Evolutionary conservation across 2,329 filamentous ascomycete species (phyloP).

Genomic region (Exophiala phaeomuriformis): DNA sequence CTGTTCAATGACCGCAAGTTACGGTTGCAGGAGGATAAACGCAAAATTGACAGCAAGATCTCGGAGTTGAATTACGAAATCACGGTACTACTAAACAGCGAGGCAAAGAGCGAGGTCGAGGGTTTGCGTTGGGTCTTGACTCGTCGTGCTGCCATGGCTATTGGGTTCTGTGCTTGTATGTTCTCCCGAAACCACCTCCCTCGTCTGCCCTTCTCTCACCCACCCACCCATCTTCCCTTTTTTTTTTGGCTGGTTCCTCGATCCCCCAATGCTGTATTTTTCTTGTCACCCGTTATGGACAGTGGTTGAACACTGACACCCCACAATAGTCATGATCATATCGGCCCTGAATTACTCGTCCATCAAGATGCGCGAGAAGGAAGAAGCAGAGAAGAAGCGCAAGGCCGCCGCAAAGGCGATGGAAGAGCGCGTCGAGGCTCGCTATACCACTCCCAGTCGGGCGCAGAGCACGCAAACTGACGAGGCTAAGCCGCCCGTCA

Average conservation of each 20-base stretch:
- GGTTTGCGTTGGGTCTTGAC: conserved; percentile 78
- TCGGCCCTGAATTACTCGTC: conserved; percentile 41
- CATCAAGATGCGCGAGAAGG: conserved; percentile 33
- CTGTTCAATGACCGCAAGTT: conserved; percentile 96
- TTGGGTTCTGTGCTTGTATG: conserved; percentile 47
- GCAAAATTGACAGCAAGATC: conserved; percentile 75
- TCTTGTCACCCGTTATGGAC: neutral
- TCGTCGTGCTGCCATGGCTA: conserved; percentile 54
- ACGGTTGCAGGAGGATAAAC: conserved; percentile 80
- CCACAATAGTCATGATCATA: conserved; percentile 40
- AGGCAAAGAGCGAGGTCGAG: conserved; percentile 87
- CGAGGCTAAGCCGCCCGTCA: neutral
- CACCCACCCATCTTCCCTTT: neutral
- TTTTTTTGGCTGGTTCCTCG: too few relatives aligned
- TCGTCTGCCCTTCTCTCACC: neutral
- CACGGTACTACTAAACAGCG: conserved; percentile 79
- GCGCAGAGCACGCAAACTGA: conserved; percentile 22
- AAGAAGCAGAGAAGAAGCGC: conserved; percentile 33
- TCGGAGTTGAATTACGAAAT: conserved; percentile 97
- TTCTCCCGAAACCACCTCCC: conserved; percentile 6
- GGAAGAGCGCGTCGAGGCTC: conserved; percentile 18
- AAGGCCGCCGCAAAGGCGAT: conserved; percentile 30
- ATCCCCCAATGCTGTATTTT: neutral
- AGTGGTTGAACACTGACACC: neutral
- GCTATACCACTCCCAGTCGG: conserved; percentile 16